Evolutionary conservation across 768 basidiomycete genomes (phyloP).

Genomic region (Phanerochaete sordida): DNA sequence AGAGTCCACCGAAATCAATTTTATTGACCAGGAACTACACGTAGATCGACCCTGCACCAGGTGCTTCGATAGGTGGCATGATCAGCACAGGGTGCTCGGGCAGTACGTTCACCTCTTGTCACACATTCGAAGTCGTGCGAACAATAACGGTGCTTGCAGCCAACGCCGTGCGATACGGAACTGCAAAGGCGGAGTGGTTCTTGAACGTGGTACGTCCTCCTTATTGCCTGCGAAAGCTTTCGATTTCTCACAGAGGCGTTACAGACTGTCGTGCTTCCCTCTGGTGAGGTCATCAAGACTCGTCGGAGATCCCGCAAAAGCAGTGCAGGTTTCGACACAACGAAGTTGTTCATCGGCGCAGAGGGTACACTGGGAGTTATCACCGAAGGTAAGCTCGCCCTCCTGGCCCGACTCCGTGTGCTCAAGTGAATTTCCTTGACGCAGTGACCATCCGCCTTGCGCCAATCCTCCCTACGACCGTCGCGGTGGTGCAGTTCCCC

Average conservation of each 20-base stretch:
- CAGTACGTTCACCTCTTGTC: slow-evolving; percentile 46
- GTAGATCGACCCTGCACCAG: slow-evolving; percentile 71
- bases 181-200: slow-evolving; percentile 87
- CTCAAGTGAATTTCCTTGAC: not conserved
- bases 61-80: slow-evolving; percentile 87
- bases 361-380: slow-evolving; percentile 89
- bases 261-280: slow-evolving; percentile 81
- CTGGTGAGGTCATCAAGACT: slow-evolving; percentile 85
- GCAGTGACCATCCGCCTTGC: slow-evolving; percentile 79
- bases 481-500: slow-evolving; percentile 87
- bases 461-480: slow-evolving; percentile 76
- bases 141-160: slow-evolving; percentile 8
- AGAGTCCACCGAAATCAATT: too few species aligned
- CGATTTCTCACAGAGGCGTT: not conserved
- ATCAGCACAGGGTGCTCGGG: slow-evolving; percentile 84
- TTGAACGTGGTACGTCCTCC: slow-evolving; percentile 63
- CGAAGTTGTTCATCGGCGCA: slow-evolving; percentile 86
- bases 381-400: slow-evolving; percentile 58
- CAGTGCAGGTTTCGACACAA: slow-evolving; percentile 82
- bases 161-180: slow-evolving; percentile 83
- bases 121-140: not conserved
- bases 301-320: slow-evolving; percentile 78
- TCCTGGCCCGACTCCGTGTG: too few species aligned
- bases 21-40: too few species aligned
- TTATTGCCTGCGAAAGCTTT: not conserved